Evolutionary conservation across 306 rosid species (phyloP).

Genomic region (Vachellia collinsii): DNA sequence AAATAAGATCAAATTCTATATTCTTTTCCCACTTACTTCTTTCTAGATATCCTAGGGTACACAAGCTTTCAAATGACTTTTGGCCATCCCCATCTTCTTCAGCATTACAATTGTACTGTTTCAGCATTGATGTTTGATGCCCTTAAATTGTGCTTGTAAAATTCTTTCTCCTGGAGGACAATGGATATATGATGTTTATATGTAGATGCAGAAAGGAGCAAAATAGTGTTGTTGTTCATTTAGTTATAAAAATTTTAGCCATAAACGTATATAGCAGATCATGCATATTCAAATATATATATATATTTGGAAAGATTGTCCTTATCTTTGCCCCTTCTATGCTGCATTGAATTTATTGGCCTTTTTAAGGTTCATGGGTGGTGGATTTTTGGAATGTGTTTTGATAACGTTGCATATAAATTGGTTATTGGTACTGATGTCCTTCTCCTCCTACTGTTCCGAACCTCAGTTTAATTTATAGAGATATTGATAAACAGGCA

Average conservation of each 20-base stretch:
- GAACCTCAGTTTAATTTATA: conserved; percentile 36
- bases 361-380: neutral
- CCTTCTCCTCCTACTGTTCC: neutral
- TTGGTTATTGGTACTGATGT: neutral
- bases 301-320: too few relatives aligned
- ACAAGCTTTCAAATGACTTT: neutral
- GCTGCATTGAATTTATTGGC: conserved; percentile 1
- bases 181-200: neutral
- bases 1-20: conserved; percentile 4
- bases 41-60: neutral
- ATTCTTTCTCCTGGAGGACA: neutral
- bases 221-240: neutral
- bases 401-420: neutral
- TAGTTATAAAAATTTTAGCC: neutral
- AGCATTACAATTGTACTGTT: neutral
- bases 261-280: neutral
- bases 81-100: neutral
- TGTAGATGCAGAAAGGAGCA: neutral
- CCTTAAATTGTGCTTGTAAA: neutral
- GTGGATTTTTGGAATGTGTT: neutral
- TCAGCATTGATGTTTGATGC: conserved; percentile 10
- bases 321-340: neutral
- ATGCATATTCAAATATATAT: too few relatives aligned
- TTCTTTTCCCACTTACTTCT: conserved; percentile 1
- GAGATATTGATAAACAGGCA: conserved; percentile 66